Percentiles rank a stretch among this genome's conserved stretches.
phyloP scores from a whole-genome alignment of 2,329 filamentous ascomycete species.

The Phoma sp. region DNA sequence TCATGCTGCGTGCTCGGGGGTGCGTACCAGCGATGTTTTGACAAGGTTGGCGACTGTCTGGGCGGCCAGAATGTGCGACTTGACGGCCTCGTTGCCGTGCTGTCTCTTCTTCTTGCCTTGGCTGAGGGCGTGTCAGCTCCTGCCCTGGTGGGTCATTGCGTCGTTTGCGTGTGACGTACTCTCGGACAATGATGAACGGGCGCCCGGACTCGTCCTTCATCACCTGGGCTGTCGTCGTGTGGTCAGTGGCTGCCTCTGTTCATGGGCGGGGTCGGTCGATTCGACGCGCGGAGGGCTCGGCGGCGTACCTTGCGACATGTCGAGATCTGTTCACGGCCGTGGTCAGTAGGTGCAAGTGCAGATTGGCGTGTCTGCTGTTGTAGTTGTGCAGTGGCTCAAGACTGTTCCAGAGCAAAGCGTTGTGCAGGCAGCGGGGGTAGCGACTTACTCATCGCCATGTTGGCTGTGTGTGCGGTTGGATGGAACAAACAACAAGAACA shows the following conservation, averaged over 20 bases:
- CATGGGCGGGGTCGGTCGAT: constrained; percentile 5
- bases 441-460: constrained; percentile 51
- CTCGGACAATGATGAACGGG: constrained; percentile 97
- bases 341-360: constrained; percentile 24
- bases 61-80: constrained; percentile 96
- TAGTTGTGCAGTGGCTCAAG: not conserved
- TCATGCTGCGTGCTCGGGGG: not conserved
- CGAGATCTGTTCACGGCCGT: constrained; percentile 67
- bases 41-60: constrained; percentile 96
- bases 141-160: not conserved
- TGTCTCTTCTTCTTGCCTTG: constrained; percentile 98
- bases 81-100: constrained; percentile 95
- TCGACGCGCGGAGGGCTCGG: constrained; percentile 6
- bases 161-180: constrained; percentile 66
- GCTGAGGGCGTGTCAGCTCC: constrained; percentile 53
- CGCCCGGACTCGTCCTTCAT: constrained; percentile 97
- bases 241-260: constrained; percentile 27
- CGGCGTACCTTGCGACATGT: constrained; percentile 78
- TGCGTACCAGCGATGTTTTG: constrained; percentile 81
- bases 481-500: constrained; percentile 8
- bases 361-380: not conserved
- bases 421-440: not conserved
- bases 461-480: constrained; percentile 20
- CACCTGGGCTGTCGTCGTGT: constrained; percentile 64
- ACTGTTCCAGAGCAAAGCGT: too few species aligned